Percentiles rank a stretch among this genome's conserved stretches.
These are phyloP conservation scores for Conidiobolus incongruus DNA, from an alignment of 371 early-diverging fungal genomes.

Conservation along the genomic window DNA sequence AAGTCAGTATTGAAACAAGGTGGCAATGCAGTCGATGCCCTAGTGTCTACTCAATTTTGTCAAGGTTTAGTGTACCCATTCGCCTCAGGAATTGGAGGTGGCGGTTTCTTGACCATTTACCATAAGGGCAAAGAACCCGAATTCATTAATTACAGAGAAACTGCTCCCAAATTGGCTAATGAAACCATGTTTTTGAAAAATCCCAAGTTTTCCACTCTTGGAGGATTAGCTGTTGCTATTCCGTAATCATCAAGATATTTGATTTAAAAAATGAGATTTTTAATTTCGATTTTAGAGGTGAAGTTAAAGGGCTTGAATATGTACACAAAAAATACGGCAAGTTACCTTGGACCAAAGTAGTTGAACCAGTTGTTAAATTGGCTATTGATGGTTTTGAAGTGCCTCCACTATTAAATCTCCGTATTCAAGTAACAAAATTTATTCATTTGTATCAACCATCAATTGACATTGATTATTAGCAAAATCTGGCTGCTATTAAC, in stretches of 20 bases:
- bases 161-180: conserved; percentile 53
- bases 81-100: conserved; percentile 75
- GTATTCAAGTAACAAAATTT: conserved; percentile 19
- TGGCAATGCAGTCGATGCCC: conserved; percentile 95
- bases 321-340: conserved; percentile 30
- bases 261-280: no score
- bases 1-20: conserved; percentile 51
- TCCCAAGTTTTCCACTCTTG: conserved; percentile 30
- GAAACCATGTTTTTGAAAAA: conserved; percentile 42
- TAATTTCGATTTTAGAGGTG: no score
- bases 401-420: conserved; percentile 21
- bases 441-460: no score
- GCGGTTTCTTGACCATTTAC: conserved; percentile 11
- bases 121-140: conserved; percentile 1
- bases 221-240: conserved; percentile 69
- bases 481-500: conserved; percentile 19
- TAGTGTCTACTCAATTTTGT: conserved; percentile 80
- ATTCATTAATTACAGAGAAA: conserved; percentile 65
- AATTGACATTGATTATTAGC: not conserved
- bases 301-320: conserved; percentile 5
- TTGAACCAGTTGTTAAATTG: conserved; percentile 60
- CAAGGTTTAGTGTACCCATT: conserved; percentile 86
- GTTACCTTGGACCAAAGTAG: conserved; percentile 66
- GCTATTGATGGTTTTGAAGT: conserved; percentile 61
- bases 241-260: no score